Evolutionary conservation across 192 early-diverging fungal genomes (phyloP).

Genomic region (Dissophora ornata): DNA sequence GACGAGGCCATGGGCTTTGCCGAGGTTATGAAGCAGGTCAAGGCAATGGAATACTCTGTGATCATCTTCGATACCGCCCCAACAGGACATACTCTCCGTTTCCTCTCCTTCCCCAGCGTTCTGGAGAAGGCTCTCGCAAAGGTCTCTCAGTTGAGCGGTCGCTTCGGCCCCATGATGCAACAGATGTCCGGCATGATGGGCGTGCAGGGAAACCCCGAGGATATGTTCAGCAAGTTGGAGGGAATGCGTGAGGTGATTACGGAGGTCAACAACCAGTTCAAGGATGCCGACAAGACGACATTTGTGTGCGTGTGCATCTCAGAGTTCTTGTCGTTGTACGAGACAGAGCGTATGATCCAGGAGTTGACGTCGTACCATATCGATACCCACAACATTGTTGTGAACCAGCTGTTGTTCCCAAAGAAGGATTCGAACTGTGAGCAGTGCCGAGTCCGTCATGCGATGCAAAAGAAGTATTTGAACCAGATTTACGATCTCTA

Average conservation of each 20-base stretch:
- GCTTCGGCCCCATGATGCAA: conserved; percentile 97
- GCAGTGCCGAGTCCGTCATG: conserved; percentile 91
- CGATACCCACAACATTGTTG: conserved; percentile 99
- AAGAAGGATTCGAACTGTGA: conserved; percentile 87
- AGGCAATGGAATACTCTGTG: conserved; percentile 98
- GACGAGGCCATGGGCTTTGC: conserved; percentile 99
- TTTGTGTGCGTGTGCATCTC: conserved; percentile 99
- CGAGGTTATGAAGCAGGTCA: conserved; percentile 99
- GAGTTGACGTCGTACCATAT: conserved; percentile 97
- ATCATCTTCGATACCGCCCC: conserved; percentile 99
- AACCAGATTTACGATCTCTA: conserved; percentile 99
- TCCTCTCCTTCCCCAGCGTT: conserved; percentile 97
- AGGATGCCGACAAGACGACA: conserved; percentile 99
- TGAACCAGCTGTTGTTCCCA: conserved; percentile 98
- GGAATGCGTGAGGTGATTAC: conserved; percentile 96
- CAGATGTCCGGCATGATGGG: conserved; percentile 96
- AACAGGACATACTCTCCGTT: conserved; percentile 98
- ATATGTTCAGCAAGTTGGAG: conserved; percentile 95
- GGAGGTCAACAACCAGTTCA: conserved; percentile 99
- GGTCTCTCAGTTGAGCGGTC: conserved; percentile 89
- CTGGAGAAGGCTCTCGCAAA: conserved; percentile 98
- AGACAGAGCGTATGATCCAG: conserved; percentile 99
- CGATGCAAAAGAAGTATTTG: conserved; percentile 99
- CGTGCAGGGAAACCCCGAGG: conserved; percentile 85
- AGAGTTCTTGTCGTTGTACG: conserved; percentile 99